Percentiles rank a stretch among this genome's conserved stretches.
phyloP scores from a whole-genome alignment of 1,284 basidiomycete genomes.

The Cystobasidiaceae sp. region DNA sequence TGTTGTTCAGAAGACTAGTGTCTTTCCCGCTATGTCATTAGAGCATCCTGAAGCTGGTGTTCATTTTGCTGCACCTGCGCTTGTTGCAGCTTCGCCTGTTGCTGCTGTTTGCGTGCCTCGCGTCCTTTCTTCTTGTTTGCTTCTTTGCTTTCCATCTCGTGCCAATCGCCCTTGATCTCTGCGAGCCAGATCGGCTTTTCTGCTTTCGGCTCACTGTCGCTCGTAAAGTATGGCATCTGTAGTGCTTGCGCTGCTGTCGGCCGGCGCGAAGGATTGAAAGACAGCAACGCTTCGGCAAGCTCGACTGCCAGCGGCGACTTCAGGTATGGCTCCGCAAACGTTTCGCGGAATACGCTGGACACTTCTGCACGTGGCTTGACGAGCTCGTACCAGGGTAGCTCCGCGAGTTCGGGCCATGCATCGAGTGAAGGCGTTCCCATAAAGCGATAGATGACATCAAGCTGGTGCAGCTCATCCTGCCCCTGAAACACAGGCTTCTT shows the following conservation, averaged over 20 bases:
- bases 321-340: constrained; percentile 55
- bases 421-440: constrained; percentile 81
- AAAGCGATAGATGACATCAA: constrained; percentile 83
- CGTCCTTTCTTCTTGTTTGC: constrained; percentile 54
- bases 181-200: constrained; percentile 67
- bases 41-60: neutral
- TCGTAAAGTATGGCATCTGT: constrained; percentile 70
- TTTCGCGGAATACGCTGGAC: constrained; percentile 66
- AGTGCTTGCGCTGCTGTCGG: constrained; percentile 75
- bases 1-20: neutral
- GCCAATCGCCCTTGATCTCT: constrained; percentile 85
- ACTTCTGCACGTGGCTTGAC: constrained; percentile 75
- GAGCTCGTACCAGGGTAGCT: constrained; percentile 97
- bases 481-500: constrained; percentile 94
- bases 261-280: constrained; percentile 76
- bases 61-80: constrained; percentile 2
- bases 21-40: neutral
- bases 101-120: constrained; percentile 14
- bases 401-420: constrained; percentile 74
- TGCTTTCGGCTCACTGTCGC: constrained; percentile 63
- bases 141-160: constrained; percentile 82
- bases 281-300: constrained; percentile 72
- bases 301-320: constrained; percentile 61
- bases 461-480: constrained; percentile 92
- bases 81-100: constrained; percentile 76